Evolutionary conservation across 2,329 filamentous ascomycete genomes (phyloP).

Genomic region (Exophiala sideris): DNA sequence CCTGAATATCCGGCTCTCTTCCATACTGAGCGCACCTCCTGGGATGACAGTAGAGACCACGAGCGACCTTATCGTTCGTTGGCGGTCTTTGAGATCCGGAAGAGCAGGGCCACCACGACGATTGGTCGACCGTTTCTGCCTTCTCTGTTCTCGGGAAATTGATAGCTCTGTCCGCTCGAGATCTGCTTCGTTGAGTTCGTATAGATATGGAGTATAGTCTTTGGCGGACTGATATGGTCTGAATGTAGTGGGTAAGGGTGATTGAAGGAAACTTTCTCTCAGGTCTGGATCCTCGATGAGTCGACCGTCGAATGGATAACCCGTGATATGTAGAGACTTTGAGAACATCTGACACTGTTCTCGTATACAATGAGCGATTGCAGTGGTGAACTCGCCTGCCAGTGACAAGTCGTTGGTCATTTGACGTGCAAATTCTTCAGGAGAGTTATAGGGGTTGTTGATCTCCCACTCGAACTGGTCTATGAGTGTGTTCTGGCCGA

Average conservation of each 20-base stretch:
- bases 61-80: constrained; percentile 86
- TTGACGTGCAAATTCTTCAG: constrained; percentile 85
- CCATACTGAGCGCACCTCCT: constrained; percentile 73
- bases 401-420: constrained; percentile 90
- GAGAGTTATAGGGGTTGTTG: constrained; percentile 88
- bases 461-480: constrained; percentile 99
- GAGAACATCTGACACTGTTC: constrained; percentile 95
- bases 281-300: constrained; percentile 91
- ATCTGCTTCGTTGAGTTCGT: constrained; percentile 87
- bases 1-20: constrained; percentile 86
- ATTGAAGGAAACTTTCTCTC: constrained; percentile 76
- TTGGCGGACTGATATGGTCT: constrained; percentile 88
- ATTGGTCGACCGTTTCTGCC: constrained; percentile 94
- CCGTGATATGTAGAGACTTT: constrained; percentile 85
- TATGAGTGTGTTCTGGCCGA: constrained; percentile 86
- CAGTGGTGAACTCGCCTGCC: constrained; percentile 92
- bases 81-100: constrained; percentile 93
- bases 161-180: constrained; percentile 87
- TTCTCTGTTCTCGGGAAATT: constrained; percentile 86
- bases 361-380: constrained; percentile 95
- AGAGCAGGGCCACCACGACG: constrained; percentile 85
- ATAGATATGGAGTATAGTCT: constrained; percentile 89
- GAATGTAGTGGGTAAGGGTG: constrained; percentile 78
- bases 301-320: constrained; percentile 91
- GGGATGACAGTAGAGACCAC: constrained; percentile 91